Evolutionary conservation across 2,329 filamentous ascomycete species (phyloP).

Genomic region (Calonectria crousiana): DNA sequence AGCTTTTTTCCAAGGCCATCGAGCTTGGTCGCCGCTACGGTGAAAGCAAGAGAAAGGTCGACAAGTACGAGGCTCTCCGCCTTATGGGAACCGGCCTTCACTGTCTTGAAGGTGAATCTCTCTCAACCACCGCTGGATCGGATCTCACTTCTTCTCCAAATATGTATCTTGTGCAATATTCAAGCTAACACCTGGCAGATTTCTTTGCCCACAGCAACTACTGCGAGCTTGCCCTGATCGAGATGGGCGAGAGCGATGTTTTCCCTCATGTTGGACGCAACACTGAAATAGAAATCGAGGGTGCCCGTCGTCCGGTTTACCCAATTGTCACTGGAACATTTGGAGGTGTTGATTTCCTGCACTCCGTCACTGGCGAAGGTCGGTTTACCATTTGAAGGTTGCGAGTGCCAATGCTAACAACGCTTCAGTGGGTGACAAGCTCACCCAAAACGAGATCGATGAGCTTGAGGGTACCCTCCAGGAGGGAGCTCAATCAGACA

Average conservation of each 20-base stretch:
- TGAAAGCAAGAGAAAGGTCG: constrained; percentile 68
- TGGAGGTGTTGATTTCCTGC: constrained; percentile 93
- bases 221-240: constrained; percentile 86
- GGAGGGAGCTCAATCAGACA: constrained; percentile 72
- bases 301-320: constrained; percentile 76
- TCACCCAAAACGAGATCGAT: constrained; percentile 91
- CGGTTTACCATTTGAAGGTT: constrained; percentile 24
- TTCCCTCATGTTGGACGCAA: constrained; percentile 89
- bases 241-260: constrained; percentile 82
- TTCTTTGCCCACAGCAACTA: constrained; percentile 97
- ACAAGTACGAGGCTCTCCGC: constrained; percentile 88
- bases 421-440: constrained; percentile 81
- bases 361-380: constrained; percentile 82
- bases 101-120: constrained; percentile 78
- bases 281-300: constrained; percentile 78
- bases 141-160: neutral
- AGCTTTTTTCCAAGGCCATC: constrained; percentile 80
- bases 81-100: constrained; percentile 90
- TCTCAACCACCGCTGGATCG: neutral
- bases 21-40: constrained; percentile 82
- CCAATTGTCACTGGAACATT: constrained; percentile 93
- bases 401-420: constrained; percentile 26
- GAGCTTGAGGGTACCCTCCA: constrained; percentile 87
- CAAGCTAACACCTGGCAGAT: constrained; percentile 61
- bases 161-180: neutral